Evolutionary conservation across 371 early-diverging fungal genomes (phyloP).

Genomic region (Batkoa obscura): DNA sequence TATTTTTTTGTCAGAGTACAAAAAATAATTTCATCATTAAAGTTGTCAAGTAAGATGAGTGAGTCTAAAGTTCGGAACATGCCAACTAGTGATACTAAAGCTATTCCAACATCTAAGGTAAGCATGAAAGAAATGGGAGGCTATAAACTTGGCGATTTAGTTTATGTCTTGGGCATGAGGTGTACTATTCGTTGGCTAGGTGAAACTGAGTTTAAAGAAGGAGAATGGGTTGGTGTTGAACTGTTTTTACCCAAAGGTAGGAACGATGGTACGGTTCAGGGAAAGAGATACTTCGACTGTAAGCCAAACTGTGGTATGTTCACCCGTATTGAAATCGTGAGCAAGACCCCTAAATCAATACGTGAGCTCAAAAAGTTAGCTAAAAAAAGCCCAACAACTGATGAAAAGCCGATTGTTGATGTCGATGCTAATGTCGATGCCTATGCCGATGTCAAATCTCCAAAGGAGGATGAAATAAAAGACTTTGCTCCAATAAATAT

Average conservation of each 20-base stretch:
- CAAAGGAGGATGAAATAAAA: background rate
- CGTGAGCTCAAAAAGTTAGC: conserved; percentile 31
- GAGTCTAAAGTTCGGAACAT: too few species aligned
- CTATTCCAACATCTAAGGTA: too few species aligned
- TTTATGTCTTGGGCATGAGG: too few species aligned
- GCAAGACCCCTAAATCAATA: conserved; percentile 9
- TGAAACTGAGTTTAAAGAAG: conserved; percentile 44
- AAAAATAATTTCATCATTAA: too few species aligned
- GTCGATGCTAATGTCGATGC: background rate
- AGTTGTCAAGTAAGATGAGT: too few species aligned
- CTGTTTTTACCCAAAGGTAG: conserved; percentile 51
- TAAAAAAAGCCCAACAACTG: conserved; percentile 9
- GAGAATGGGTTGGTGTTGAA: conserved; percentile 65
- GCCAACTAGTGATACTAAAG: too few species aligned
- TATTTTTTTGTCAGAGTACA: background rate
- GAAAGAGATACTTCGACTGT: conserved; percentile 66
- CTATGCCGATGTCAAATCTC: background rate
- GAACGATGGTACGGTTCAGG: conserved; percentile 58
- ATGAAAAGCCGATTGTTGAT: background rate
- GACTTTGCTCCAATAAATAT: background rate
- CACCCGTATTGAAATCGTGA: conserved; percentile 20
- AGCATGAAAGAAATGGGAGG: too few species aligned
- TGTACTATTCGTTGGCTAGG: conserved; percentile 45
- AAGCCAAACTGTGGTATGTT: conserved; percentile 56
- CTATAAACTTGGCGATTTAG: too few species aligned